phyloP scores from a whole-genome alignment of 306 rosid genomes.

The Lagenaria siceraria region DNA sequence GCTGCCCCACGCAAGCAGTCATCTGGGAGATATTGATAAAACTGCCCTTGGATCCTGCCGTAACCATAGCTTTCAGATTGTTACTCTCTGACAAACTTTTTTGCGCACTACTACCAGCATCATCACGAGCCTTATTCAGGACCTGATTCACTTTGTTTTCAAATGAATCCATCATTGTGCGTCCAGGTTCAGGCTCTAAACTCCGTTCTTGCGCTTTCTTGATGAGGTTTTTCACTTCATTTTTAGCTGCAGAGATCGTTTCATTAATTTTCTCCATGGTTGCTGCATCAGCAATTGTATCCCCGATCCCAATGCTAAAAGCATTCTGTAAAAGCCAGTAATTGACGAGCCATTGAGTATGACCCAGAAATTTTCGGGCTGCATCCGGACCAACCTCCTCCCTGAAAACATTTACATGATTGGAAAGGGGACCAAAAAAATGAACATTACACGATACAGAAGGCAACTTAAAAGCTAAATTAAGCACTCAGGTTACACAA shows the following conservation, averaged over 20 bases:
- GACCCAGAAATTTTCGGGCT: slow-evolving; percentile 96
- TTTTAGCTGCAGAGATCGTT: slow-evolving; percentile 78
- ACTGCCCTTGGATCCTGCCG: slow-evolving; percentile 99
- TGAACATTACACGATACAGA: not conserved
- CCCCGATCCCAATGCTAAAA: slow-evolving; percentile 96
- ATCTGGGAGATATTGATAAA: slow-evolving; percentile 96
- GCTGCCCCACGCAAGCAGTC: slow-evolving; percentile 99
- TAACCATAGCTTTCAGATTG: slow-evolving; percentile 98
- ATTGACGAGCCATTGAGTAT: slow-evolving; percentile 97
- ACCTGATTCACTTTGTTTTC: slow-evolving; percentile 98
- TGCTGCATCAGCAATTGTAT: slow-evolving; percentile 91
- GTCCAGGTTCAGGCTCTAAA: slow-evolving; percentile 94
- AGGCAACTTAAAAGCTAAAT: not conserved
- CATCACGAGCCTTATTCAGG: slow-evolving; percentile 94
- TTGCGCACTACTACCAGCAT: slow-evolving; percentile 94
- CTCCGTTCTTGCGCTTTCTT: slow-evolving; percentile 71
- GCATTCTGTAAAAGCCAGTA: slow-evolving; percentile 96
- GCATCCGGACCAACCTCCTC: slow-evolving; percentile 99
- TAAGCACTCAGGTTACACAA: not conserved
- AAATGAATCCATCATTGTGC: slow-evolving; percentile 95
- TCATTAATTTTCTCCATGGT: slow-evolving; percentile 89
- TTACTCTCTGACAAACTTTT: slow-evolving; percentile 91
- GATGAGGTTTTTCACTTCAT: slow-evolving; percentile 79
- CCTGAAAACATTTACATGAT: slow-evolving; percentile 35
- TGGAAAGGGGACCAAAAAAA: not conserved